Conservation (phyloP, 352 stramenopile genomes). For the Phytophthora kernoviae region DNA sequence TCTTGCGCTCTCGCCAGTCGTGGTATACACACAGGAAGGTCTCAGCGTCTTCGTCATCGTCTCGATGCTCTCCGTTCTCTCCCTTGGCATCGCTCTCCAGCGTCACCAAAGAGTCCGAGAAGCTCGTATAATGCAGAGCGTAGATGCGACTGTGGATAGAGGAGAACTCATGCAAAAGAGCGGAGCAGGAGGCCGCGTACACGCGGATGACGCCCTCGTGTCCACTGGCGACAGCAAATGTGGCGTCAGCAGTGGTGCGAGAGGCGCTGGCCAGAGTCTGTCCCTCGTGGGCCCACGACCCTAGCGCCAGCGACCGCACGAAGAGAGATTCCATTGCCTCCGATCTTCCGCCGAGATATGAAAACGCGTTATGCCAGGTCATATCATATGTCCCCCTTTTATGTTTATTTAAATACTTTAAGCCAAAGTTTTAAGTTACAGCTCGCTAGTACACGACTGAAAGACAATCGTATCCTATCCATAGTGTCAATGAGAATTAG, state of each 20-base stretch:
- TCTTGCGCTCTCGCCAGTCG: conserved; percentile 81
- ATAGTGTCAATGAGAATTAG: too few species aligned
- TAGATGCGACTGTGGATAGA: conserved; percentile 76
- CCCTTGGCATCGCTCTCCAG: conserved; percentile 62
- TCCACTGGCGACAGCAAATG: conserved; percentile 73
- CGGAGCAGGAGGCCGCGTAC: conserved; percentile 76
- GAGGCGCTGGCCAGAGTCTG: conserved; percentile 65
- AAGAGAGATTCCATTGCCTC: conserved; percentile 71
- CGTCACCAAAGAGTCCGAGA: conserved; percentile 86
- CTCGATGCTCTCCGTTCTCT: not conserved
- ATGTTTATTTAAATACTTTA: too few species aligned
- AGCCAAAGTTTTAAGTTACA: too few species aligned
- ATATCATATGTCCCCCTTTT: not conserved
- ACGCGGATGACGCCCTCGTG: conserved; percentile 77
- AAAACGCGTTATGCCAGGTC: not conserved
- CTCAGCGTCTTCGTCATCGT: conserved; percentile 57
- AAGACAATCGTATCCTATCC: too few species aligned
- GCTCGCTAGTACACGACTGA: too few species aligned
- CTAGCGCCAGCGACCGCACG: conserved; percentile 62
- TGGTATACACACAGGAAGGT: conserved; percentile 89
- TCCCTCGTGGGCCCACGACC: conserved; percentile 31
- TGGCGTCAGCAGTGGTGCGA: conserved; percentile 65
- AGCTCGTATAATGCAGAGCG: conserved; percentile 83
- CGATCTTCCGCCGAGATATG: not conserved
- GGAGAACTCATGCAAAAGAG: conserved; percentile 82